Evolutionary conservation across 805 yeast genomes (phyloP).

Genomic region (Allodekkera sacchari): DNA sequence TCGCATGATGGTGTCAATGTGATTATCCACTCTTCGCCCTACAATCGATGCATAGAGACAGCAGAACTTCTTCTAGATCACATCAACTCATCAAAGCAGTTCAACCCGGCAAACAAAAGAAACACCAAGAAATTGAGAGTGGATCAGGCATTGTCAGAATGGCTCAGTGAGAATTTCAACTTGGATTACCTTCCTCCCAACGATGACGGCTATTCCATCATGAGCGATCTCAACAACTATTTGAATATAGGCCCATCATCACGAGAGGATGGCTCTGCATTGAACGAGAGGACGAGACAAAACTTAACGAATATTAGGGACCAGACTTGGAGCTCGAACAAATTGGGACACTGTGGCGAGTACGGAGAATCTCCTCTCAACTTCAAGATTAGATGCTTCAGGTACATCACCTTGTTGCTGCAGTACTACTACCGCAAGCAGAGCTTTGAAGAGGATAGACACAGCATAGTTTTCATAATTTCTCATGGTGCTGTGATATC

Average conservation of each 20-base stretch:
- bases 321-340: slow-evolving; percentile 25
- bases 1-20: slow-evolving; percentile 9
- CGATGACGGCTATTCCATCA: slow-evolving; percentile 34
- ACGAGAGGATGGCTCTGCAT: slow-evolving; percentile 7
- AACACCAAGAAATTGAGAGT: slow-evolving; percentile 22
- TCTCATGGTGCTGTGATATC: slow-evolving; percentile 39
- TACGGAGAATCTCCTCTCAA: slow-evolving; percentile 32
- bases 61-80: slow-evolving; percentile 22
- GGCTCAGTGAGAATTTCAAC: slow-evolving; percentile 34
- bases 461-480: slow-evolving; percentile 26
- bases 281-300: slow-evolving; percentile 13
- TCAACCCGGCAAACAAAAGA: slow-evolving; percentile 1
- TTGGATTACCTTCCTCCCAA: slow-evolving; percentile 34
- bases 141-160: slow-evolving; percentile 35
- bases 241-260: slow-evolving; percentile 12
- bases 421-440: slow-evolving; percentile 23
- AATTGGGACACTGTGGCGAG: slow-evolving; percentile 34
- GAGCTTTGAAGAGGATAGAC: slow-evolving; percentile 19
- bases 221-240: slow-evolving; percentile 31
- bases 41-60: slow-evolving; percentile 36
- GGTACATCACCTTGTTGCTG: slow-evolving; percentile 26
- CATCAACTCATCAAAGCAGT: slow-evolving; percentile 6
- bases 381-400: slow-evolving; percentile 28
- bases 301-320: slow-evolving; percentile 17
- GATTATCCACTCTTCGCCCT: slow-evolving; percentile 34